Evolutionary conservation across 768 basidiomycete species (phyloP), one percentile per base, ranked within the genome.

Genomic region (Leccinum imitatum): DNA sequence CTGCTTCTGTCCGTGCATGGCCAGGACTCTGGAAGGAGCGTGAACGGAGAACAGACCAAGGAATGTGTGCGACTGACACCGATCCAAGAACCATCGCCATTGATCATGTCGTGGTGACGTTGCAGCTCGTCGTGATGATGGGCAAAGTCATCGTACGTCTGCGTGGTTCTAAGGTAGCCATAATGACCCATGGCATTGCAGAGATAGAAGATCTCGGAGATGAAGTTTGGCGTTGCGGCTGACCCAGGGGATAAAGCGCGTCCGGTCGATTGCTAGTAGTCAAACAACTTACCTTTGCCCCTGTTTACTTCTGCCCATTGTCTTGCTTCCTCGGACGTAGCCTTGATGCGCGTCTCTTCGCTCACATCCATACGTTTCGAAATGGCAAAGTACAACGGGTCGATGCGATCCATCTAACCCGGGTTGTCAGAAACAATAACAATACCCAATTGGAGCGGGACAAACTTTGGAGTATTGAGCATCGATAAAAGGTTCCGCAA

Each of bases 401-500:
- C 96, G 53, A 99, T 92, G 60, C 90, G 89, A 71, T 97, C 90
- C 67, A 99, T 89, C 92, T 97, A 50, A 50, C 37, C 10, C 10
- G 4, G 19, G 21, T 53, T 37, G 8, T 73, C 50, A 65, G 53
- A 13, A 15, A 54, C 30, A 31, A 59, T 13, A 19, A 33, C 19
- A 25, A 50, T 27, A 44, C 13, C 11, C 57, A 17, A 56, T 61
- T 13, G 4, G n/a, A 59, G 35, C 51, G 30, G 53, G 51, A 57
- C 48, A 54, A 50, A 90, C 95, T 83, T 97, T 98, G 47, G 88
- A 84, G 66, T 89, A 98, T 56, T 82, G 85, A 1, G 91, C 87
- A 71, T 98, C 96, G 81, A 98, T 93, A 68, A 98, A 96, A 0
- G 96, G 96, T 65, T 95, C 93, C 30, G 93, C 89, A 67, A 99